phyloP scores from a whole-genome alignment of 768 basidiomycete genomes.

The Clitopilus hobsonii region DNA sequence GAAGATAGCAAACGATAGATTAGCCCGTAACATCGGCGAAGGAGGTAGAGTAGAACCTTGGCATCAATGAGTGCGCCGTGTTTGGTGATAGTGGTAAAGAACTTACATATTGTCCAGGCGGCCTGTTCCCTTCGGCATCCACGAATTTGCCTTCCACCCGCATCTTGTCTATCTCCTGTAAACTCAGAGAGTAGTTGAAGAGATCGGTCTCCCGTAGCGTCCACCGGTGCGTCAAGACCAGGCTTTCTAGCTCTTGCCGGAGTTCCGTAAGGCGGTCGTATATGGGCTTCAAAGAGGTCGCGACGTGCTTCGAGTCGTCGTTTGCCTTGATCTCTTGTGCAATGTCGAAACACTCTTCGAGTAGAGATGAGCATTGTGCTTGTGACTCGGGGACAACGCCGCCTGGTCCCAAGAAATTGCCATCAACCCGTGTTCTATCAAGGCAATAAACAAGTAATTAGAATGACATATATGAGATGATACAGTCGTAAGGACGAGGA shows the following conservation, averaged over 20 bases:
- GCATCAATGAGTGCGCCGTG: too few species aligned
- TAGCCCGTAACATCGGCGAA: constrained; percentile 93
- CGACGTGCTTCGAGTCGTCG: constrained; percentile 86
- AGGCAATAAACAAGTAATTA: constrained; percentile 9
- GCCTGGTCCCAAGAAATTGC: constrained; percentile 90
- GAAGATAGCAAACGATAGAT: constrained; percentile 92
- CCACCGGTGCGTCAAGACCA: constrained; percentile 96
- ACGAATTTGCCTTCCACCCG: constrained; percentile 96
- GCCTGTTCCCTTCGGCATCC: constrained; percentile 87
- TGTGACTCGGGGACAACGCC: constrained; percentile 90
- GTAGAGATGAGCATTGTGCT: constrained; percentile 83
- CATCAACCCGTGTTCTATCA: constrained; percentile 84
- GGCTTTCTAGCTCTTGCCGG: constrained; percentile 81
- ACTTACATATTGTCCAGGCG: constrained; percentile 91
- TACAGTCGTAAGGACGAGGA: constrained; percentile 24
- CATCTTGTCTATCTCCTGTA: constrained; percentile 98
- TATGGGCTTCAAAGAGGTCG: constrained; percentile 83
- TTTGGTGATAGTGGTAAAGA: too few species aligned
- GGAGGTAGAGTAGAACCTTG: constrained; percentile 92
- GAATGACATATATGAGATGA: constrained; percentile 11
- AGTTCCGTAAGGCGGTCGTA: constrained; percentile 88
- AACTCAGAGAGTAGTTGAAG: constrained; percentile 87
- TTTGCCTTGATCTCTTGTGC: constrained; percentile 91
- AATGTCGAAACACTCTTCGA: constrained; percentile 97
- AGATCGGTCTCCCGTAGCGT: constrained; percentile 91